Percentiles rank a stretch among this genome's conserved stretches.
Evolutionary conservation across 495 filamentous ascomycete species (phyloP).

Genomic region (Tuber calosporum): DNA sequence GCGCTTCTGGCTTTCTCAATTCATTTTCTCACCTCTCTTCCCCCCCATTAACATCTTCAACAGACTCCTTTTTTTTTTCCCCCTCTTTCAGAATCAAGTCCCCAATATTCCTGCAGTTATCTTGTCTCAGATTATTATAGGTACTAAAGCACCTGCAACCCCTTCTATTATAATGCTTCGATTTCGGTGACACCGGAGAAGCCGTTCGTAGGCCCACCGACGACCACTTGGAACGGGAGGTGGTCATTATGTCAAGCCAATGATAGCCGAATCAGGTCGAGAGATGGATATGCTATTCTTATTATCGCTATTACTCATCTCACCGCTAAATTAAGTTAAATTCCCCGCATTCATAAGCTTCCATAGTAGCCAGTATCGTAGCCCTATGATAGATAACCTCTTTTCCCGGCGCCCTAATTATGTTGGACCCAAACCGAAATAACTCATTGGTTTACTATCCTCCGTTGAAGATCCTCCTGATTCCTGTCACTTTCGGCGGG

Average conservation of each 20-base stretch:
- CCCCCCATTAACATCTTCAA: too few relatives aligned
- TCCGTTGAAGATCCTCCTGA: neutral
- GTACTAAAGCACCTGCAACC: too few relatives aligned
- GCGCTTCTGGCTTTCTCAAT: too few relatives aligned
- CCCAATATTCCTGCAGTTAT: too few relatives aligned
- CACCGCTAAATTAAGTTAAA: neutral
- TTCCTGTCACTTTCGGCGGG: neutral
- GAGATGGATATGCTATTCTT: neutral
- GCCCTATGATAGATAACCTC: neutral
- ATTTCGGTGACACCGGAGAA: too few relatives aligned
- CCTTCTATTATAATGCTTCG: too few relatives aligned
- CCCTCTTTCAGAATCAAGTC: too few relatives aligned
- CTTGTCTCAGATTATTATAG: too few relatives aligned
- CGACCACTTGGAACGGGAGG: neutral
- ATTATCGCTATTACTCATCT: neutral
- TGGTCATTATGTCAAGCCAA: neutral
- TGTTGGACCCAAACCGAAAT: neutral
- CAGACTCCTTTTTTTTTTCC: too few relatives aligned
- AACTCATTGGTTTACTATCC: neutral
- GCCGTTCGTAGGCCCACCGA: neutral
- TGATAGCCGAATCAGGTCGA: neutral
- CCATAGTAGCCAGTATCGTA: neutral
- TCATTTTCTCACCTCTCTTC: too few relatives aligned
- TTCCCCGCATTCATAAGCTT: neutral
- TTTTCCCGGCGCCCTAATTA: neutral